Base-by-base conservation (phyloP, 1,284 basidiomycete genomes). In the Pyrrhoderma noxium region DNA sequence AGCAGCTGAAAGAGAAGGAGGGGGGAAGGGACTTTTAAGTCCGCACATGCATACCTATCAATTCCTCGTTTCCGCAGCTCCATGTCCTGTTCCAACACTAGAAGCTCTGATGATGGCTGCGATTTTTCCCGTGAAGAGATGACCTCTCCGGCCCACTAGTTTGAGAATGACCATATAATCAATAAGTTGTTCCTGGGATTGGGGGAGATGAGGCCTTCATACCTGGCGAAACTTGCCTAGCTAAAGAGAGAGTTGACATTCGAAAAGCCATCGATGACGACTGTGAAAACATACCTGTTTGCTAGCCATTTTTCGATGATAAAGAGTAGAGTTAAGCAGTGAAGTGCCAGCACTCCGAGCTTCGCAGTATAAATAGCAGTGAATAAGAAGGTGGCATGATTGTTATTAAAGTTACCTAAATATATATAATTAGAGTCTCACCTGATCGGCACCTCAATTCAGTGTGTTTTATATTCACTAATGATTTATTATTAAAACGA, bases 111-210 rank as follows among this genome's bases (percentile, higher is more conserved):
- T 1, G 79, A 76, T 37, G 80, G 71, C 44, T 76, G 65, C 1
- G 81, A 79, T 70, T 82, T 88, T 54, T 86, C 83, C 53, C 78
- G 74, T 13, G 80, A 77, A 45, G 83, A 80, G 36, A 89, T 85
- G 57, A 84, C 79, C 64, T 85, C 83, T 18, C 80, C 82, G n/a
- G 82, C 82, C 82, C 82, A 85, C 80, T 85, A 23, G 52, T 45
- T 22, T n/a, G 1, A 14, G 45, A 25, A 62, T 62, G 64, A 63
- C 63, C 58, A 62, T 61, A 59, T 62, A 58, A 64, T 62, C 61
- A 63, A 21, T 34, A 23, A 21, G 36, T 27, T 16, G 16, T 38
- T 27, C 22, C n/a, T n/a, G n/a, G n/a, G n/a, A n/a, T n/a, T n/a
- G n/a, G n/a, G n/a, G n/a, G n/a, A n/a, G n/a, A 31, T 38, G 22